Base-by-base conservation (phyloP, 163 green algal genomes). In the Chlorella variabilis region DNA sequence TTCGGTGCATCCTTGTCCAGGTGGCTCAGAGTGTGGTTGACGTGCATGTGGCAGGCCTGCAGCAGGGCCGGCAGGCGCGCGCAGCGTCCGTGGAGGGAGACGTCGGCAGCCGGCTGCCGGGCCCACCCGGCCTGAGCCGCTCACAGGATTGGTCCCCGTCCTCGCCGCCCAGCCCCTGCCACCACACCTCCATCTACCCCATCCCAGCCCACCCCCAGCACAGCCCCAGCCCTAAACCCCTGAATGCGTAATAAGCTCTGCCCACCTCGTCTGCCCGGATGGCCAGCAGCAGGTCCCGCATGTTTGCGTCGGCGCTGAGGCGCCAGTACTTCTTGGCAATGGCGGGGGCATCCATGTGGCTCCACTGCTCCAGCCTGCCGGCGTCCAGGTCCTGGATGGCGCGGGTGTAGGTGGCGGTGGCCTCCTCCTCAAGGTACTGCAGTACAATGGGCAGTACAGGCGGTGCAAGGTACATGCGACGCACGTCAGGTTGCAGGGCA, bases 371-470 rank as follows among this genome's bases (percentile, higher is more conserved):
- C 36, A 92, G 76, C 41, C 65, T 80, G 59, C 88, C 88, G n/a
- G 51, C 68, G 48, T 94, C 89, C 31, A 93, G 71, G 18, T 93
- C 89, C 42, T 84, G 29, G 3, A 96, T 75, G n/a, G 65, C 56
- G 61, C 92, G 88, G 4, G 91, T 97, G 91, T 98, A 98, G 3
- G 94, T 98, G 34, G 90, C 88, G 21, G 96, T 89, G 0, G 95
- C 95, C 82, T 98, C 95, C 86, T 99, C 96, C 90, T 99, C 96
- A 71, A 93, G 77, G 78, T 94, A 96, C 6, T n/a, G n/a, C n/a
- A n/a, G n/a, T n/a, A n/a, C n/a, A n/a, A n/a, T n/a, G n/a, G n/a
- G n/a, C n/a, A n/a, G n/a, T n/a, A n/a, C n/a, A n/a, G n/a, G n/a
- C n/a, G n/a, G n/a, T n/a, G n/a, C n/a, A n/a, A n/a, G n/a, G n/a